A percentile compares a stretch with the other conserved stretches of the same genome.
Evolutionary conservation across 495 filamentous ascomycete genomes (phyloP).

Genomic region (Penicillium ucsense): DNA sequence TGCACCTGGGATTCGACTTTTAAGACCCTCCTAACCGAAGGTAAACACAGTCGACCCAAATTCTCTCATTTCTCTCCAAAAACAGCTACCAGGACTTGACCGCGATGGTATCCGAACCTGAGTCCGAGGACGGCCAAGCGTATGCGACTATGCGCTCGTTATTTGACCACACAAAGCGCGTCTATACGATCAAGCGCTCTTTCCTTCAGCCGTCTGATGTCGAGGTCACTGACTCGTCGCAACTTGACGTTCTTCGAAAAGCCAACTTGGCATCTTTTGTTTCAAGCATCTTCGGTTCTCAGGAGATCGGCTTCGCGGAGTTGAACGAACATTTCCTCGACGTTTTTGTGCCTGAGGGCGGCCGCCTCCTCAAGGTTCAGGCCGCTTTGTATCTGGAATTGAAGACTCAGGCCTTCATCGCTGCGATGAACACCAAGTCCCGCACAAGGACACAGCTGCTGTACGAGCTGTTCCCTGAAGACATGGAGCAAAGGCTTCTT

Average conservation of each 20-base stretch:
- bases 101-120: constrained; percentile 57
- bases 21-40: too few species aligned
- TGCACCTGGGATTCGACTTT: not conserved
- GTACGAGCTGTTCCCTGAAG: constrained; percentile 62
- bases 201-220: constrained; percentile 67
- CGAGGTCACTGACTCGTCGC: constrained; percentile 55
- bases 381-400: constrained; percentile 68
- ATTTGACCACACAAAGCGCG: constrained; percentile 71
- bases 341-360: constrained; percentile 71
- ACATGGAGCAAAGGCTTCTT: constrained; percentile 55
- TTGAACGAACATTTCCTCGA: constrained; percentile 77
- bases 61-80: constrained; percentile 58
- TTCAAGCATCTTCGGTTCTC: constrained; percentile 69
- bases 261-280: constrained; percentile 83
- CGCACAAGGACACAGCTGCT: constrained; percentile 57
- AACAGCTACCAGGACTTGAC: constrained; percentile 64
- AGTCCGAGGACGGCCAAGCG: constrained; percentile 70
- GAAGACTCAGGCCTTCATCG: constrained; percentile 80
- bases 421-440: constrained; percentile 55
- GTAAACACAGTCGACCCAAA: constrained; percentile 51
- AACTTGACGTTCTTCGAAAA: constrained; percentile 69
- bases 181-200: constrained; percentile 60
- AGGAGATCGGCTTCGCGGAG: constrained; percentile 74
- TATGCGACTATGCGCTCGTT: constrained; percentile 70
- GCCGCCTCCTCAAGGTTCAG: constrained; percentile 59